A percentile compares a stretch with the other conserved stretches of the same genome.
Evolutionary conservation across 805 yeast genomes (phyloP).

Genomic region (Teunomyces gatunensis): DNA sequence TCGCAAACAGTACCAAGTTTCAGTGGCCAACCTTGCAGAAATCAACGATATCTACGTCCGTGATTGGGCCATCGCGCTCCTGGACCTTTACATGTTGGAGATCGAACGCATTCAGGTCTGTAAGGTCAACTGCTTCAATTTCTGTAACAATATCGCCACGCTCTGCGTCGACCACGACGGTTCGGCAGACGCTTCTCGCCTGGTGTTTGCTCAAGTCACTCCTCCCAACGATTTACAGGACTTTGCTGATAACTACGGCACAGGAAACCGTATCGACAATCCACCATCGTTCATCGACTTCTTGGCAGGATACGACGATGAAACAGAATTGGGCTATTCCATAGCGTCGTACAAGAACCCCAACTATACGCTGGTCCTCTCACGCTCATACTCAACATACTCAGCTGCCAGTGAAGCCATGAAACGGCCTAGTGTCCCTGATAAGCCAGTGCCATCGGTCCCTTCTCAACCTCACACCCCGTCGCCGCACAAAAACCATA

Average conservation of each 20-base stretch:
- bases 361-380: constrained; percentile 26
- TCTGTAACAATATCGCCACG: constrained; percentile 69
- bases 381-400: constrained; percentile 27
- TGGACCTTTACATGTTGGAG: constrained; percentile 64
- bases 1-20: constrained; percentile 57
- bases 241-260: constrained; percentile 55
- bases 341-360: constrained; percentile 34
- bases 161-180: constrained; percentile 78
- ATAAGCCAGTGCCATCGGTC: neutral
- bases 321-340: constrained; percentile 11
- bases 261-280: constrained; percentile 60
- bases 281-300: constrained; percentile 67
- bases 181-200: constrained; percentile 68
- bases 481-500: constrained; percentile 12
- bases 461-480: constrained; percentile 6
- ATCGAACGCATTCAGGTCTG: constrained; percentile 68
- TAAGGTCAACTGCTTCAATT: constrained; percentile 74
- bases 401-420: constrained; percentile 16
- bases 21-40: constrained; percentile 52
- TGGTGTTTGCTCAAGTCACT: constrained; percentile 65
- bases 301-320: constrained; percentile 32
- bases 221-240: constrained; percentile 55
- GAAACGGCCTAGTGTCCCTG: constrained; percentile 5
- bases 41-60: constrained; percentile 61
- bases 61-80: constrained; percentile 69